A percentile compares a stretch with the other conserved stretches of the same genome.
phyloP scores from a whole-genome alignment of 2,329 filamentous ascomycete genomes.

The Ceratocystis cacaofunesta region DNA sequence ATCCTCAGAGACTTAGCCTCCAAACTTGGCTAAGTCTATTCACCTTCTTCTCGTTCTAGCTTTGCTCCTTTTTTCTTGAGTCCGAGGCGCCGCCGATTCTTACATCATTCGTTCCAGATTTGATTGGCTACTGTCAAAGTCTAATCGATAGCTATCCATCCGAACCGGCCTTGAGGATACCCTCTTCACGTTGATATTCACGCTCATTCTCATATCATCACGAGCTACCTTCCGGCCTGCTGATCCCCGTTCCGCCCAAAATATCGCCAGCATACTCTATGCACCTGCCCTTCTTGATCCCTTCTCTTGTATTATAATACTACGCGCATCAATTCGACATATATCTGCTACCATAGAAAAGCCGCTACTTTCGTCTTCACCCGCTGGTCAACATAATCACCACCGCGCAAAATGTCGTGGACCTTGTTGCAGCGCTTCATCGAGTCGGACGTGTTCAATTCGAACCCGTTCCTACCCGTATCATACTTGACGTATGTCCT shows the following conservation, averaged over 20 bases:
- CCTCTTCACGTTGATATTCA: not conserved
- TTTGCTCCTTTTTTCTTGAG: not conserved
- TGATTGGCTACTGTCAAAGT: not conserved
- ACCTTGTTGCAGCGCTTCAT: conserved; percentile 80
- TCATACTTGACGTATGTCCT: conserved; percentile 68
- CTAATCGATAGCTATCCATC: not conserved
- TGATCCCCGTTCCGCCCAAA: not conserved
- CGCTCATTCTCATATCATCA: not conserved
- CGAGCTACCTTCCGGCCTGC: not conserved
- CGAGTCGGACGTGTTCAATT: conserved; percentile 88
- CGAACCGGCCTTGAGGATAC: not conserved
- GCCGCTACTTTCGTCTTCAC: not conserved
- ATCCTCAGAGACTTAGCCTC: not conserved
- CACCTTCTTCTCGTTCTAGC: not conserved
- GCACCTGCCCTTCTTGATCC: not conserved
- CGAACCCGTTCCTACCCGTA: conserved; percentile 75
- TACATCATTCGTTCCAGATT: not conserved
- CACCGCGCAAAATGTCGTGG: conserved; percentile 50
- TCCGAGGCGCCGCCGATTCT: not conserved
- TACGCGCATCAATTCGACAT: not conserved
- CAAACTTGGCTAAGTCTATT: not conserved
- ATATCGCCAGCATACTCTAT: not conserved
- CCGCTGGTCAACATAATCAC: not conserved
- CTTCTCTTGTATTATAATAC: not conserved
- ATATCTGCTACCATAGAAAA: not conserved